phyloP scores from a whole-genome alignment of 176 grass and related monocot species.

The Tillandsia fasciculata region DNA sequence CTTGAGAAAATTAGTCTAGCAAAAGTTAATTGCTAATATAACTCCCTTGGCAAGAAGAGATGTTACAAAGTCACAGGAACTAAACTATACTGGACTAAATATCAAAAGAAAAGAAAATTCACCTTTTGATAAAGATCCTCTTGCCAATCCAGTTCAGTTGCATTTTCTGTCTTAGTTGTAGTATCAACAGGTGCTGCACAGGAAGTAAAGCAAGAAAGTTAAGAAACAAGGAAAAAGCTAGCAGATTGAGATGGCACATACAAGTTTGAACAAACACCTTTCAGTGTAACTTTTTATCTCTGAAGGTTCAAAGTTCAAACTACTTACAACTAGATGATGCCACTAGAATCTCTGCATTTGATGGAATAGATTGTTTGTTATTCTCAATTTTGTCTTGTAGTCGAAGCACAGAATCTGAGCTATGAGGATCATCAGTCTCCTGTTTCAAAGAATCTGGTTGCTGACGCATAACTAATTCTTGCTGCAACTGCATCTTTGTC shows the following conservation, averaged over 20 bases:
- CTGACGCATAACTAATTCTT: neutral
- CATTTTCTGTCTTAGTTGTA: neutral
- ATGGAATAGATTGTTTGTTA: neutral
- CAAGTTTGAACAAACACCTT: neutral
- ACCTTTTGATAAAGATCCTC: slow-evolving; percentile 2
- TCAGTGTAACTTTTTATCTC: neutral
- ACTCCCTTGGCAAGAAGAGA: neutral
- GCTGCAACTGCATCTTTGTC: neutral
- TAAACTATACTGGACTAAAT: neutral
- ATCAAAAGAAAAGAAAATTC: neutral
- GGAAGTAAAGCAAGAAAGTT: neutral
- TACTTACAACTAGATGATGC: neutral
- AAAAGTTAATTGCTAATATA: too few relatives aligned
- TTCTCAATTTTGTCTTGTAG: neutral
- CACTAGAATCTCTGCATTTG: neutral
- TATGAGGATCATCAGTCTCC: neutral
- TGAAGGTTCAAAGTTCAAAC: neutral
- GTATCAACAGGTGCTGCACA: neutral
- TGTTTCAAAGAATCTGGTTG: neutral
- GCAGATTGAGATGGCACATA: neutral
- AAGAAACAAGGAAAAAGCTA: neutral
- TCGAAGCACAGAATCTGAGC: neutral
- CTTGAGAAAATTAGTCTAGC: too few relatives aligned
- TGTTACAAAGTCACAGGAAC: neutral
- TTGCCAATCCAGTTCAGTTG: neutral